Conservation (phyloP, 345 rosid genomes). For the Linum trigynum region DNA sequence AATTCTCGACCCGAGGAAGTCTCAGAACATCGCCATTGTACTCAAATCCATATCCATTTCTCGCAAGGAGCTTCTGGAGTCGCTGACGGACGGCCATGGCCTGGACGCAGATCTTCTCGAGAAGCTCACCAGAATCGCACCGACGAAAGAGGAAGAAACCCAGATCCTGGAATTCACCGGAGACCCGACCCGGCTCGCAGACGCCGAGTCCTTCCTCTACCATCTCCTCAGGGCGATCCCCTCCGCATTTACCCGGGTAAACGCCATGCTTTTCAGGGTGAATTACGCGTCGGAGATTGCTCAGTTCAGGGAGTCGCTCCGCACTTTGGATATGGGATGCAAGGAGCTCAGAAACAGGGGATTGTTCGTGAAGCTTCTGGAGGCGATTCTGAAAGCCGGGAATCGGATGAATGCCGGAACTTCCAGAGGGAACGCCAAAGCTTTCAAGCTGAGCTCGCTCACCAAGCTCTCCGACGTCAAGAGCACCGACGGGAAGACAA, state of each 20-base stretch:
- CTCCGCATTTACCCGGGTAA: constrained; percentile 50
- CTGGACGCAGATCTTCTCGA: constrained; percentile 52
- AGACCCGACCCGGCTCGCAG: constrained; percentile 45
- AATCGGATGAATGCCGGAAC: constrained; percentile 94
- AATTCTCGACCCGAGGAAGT: constrained; percentile 64
- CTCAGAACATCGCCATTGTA: constrained; percentile 74
- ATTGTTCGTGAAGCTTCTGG: constrained; percentile 73
- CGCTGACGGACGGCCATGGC: constrained; percentile 47
- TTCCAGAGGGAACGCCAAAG: constrained; percentile 78
- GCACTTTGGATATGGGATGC: constrained; percentile 52
- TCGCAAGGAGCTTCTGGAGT: constrained; percentile 45
- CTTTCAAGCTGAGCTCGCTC: constrained; percentile 63
- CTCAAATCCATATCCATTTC: constrained; percentile 57
- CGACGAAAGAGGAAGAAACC: constrained; percentile 53
- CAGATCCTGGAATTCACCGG: constrained; percentile 51
- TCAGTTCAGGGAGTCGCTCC: constrained; percentile 34
- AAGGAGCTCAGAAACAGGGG: constrained; percentile 63
- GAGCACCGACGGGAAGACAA: constrained; percentile 68
- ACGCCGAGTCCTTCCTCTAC: constrained; percentile 67
- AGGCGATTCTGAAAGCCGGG: constrained; percentile 89
- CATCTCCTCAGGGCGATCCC: constrained; percentile 61
- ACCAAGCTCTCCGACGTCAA: constrained; percentile 78
- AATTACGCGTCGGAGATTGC: constrained; percentile 51
- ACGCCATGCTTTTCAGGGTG: constrained; percentile 57
- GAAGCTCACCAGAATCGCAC: constrained; percentile 61